Base-by-base conservation (phyloP, 345 rosid genomes). In the Firmiana major region DNA sequence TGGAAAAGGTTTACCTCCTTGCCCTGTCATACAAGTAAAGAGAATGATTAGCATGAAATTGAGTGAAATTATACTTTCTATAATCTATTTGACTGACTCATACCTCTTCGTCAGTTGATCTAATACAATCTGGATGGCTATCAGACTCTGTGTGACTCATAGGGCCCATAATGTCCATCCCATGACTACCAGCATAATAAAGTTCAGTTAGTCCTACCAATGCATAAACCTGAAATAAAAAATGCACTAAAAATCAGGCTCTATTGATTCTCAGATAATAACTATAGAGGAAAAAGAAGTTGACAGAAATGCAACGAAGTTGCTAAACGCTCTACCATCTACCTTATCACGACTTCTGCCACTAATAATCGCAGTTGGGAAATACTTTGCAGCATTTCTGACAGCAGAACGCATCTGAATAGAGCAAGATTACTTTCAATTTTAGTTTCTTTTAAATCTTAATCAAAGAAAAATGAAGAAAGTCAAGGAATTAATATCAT, bases 121-220 rank as follows among this genome's bases (percentile, higher is more conserved):
- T 79, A 74, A 80, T 84, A 84, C 86, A 80, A 51, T 81, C 80
- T n/a, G 83, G 82, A 68, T 86, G 88, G 82, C 77, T 86, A 83
- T 69, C 75, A 19, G 92, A 86, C 75, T 80, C 81, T 21, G 80
- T 71, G 6, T 74, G 80, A 75, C 58, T 74, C 31, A 79, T 75
- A 59, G 99, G 95, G 24, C 92, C 90, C 90, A 89, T 87, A 13
- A 96, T 94, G 88, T 96, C 99, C 99, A 96, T 96, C 54, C 98
- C 99, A 81, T 96, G 99, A 79, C 99, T 92, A 81, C 99, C 99
- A n/a, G 98, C 99, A 83, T 96, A 96, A 75, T 85, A 88, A 51
- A 94, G 97, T 81, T 96, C 98, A 63, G 90, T 92, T 87, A 96
- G 88, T 87, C 95, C 94, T 83, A 94, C 93, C 88, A 96, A 84